Evolutionary conservation across 495 filamentous ascomycete genomes (phyloP), one percentile per base, ranked within the genome.

Genomic region (Penicillium manginii): DNA sequence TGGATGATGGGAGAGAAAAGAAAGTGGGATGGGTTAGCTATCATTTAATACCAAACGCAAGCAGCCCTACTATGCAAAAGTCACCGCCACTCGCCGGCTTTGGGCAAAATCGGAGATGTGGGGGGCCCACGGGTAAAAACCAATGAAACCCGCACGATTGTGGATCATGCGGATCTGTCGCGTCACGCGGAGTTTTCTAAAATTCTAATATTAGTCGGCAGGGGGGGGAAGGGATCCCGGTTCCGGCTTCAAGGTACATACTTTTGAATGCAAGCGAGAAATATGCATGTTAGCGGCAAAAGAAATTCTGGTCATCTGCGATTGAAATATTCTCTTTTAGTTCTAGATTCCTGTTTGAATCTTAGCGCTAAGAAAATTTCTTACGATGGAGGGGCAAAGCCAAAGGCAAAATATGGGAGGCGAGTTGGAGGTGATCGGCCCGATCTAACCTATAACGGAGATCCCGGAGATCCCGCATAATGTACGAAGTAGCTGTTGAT

Each of bases 1-100:
- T 31, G 17, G 40, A 29, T 37, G 35, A 23, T 51, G 21, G 26
- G 21, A 47, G n/a, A 47, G 14, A 47, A 29, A 8, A 22, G 18
- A 47, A 45, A 47, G 6, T 7, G 26, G 19, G 45, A 21, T 15
- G 11, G 22, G 15, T 12, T 47, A 47, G 22, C 10, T 47, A 47
- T 23, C 14, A 22, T 26, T 43, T 17, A 17, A 14, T 23, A 47
- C 2, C 22, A 26, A n/a, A 11, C 45, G 45, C 45, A 47, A 47
- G 45, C 45, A 47, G 45, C 45, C 22, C 45, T 47, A 23, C 45
- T 47, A 23, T 29, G 21, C 12, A 47, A 26, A 47, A 26, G 45
- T 47, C 45, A 47, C 45, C 45, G 45, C 45, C 45, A 47, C 45
- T 26, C 45, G 45, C 45, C 45, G 45, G 45, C 19, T 47, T 47